Evolutionary conservation across 2,329 filamentous ascomycete species (phyloP).

Genomic region (Fusarium burgessii): DNA sequence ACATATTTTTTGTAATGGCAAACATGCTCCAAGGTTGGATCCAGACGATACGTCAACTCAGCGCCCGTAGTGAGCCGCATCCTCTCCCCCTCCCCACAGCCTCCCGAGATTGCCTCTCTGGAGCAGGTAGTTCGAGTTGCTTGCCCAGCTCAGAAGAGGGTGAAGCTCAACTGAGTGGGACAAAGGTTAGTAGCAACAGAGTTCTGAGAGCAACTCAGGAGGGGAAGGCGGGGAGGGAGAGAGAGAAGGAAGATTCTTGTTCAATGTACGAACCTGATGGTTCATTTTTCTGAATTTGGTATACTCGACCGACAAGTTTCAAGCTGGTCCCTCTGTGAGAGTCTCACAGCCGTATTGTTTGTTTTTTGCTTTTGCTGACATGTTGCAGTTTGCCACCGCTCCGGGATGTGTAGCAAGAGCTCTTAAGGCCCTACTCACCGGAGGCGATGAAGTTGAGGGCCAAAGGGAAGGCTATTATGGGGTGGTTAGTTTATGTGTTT

Average conservation of each 20-base stretch:
- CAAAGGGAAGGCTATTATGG: conserved; percentile 75
- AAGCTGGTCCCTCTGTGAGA: background rate
- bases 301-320: conserved; percentile 36
- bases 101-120: conserved; percentile 48
- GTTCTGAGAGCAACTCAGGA: conserved; percentile 39
- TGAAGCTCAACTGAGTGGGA: conserved; percentile 7
- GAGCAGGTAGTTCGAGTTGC: conserved; percentile 27
- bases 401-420: conserved; percentile 54
- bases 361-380: conserved; percentile 49
- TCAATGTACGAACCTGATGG: conserved; percentile 59
- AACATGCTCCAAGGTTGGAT: conserved; percentile 62
- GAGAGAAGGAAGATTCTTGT: conserved; percentile 53
- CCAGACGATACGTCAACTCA: conserved; percentile 64
- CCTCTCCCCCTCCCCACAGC: conserved; percentile 47
- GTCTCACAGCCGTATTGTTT: conserved; percentile 18
- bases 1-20: background rate
- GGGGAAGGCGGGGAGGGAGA: conserved; percentile 42
- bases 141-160: conserved; percentile 11
- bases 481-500: conserved; percentile 47
- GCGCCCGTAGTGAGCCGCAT: conserved; percentile 90
- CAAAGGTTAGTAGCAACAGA: conserved; percentile 46
- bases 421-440: conserved; percentile 75
- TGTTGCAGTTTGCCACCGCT: conserved; percentile 69
- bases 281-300: conserved; percentile 37
- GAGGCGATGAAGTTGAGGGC: conserved; percentile 92